Percentiles rank a stretch among this genome's conserved stretches.
Conservation (phyloP, 2,329 filamentous ascomycete genomes). For the Monosporascus cannonballus region DNA sequence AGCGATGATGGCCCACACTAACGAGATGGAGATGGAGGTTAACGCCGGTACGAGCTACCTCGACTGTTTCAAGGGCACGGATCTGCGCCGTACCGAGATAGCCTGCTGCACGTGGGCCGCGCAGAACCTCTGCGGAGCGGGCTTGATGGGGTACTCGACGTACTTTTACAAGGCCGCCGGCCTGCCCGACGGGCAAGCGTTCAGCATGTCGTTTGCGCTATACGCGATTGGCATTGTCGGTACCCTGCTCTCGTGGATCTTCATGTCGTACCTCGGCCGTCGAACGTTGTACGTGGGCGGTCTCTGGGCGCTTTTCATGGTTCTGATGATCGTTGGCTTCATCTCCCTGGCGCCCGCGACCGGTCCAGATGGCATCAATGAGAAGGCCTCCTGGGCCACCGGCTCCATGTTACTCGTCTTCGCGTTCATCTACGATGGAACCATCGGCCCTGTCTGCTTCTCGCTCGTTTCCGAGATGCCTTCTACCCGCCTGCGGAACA, state of each 20-base stretch:
- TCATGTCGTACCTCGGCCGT: slow-evolving; percentile 27
- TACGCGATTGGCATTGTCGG: slow-evolving; percentile 29
- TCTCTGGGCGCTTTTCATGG: slow-evolving; percentile 26
- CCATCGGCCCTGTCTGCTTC: slow-evolving; percentile 35
- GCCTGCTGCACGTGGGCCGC: slow-evolving; percentile 19
- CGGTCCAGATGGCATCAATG: background rate
- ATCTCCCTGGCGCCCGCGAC: slow-evolving; percentile 20
- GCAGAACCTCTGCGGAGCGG: slow-evolving; percentile 11
- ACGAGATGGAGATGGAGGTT: slow-evolving; percentile 27
- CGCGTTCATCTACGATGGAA: slow-evolving; percentile 33
- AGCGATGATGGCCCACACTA: slow-evolving; percentile 33
- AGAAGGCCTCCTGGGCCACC: slow-evolving; percentile 13
- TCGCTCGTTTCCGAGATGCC: slow-evolving; percentile 35
- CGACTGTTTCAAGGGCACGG: slow-evolving; percentile 31
- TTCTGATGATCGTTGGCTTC: slow-evolving; percentile 29
- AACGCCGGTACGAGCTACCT: slow-evolving; percentile 25
- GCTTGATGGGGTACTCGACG: slow-evolving; percentile 21
- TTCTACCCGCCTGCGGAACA: slow-evolving; percentile 29
- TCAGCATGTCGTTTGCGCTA: slow-evolving; percentile 22
- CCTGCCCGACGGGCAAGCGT: slow-evolving; percentile 13
- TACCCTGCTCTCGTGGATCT: slow-evolving; percentile 29
- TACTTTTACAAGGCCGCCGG: slow-evolving; percentile 25
- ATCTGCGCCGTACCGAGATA: slow-evolving; percentile 28
- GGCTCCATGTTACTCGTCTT: slow-evolving; percentile 32
- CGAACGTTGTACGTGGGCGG: slow-evolving; percentile 29